Evolutionary conservation across 768 basidiomycete species (phyloP).

Genomic region (Suillus brevipes): DNA sequence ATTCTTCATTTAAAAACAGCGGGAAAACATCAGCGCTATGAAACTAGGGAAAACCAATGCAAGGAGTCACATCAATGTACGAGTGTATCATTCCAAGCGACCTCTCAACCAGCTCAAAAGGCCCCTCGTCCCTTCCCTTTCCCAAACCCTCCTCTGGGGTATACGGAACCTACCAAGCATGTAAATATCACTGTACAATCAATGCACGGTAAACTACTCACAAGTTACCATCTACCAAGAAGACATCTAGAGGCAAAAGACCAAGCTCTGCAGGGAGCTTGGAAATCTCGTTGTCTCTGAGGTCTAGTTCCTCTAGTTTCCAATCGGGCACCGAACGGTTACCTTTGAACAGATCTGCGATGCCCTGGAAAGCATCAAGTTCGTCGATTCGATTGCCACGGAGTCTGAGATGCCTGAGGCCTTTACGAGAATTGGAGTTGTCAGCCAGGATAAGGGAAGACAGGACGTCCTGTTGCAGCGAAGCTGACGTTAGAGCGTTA

Average conservation of each 20-base stretch:
- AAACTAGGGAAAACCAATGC: not conserved
- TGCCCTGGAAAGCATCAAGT: slow-evolving; percentile 58
- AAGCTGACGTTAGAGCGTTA: slow-evolving; percentile 59
- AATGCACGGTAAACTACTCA: slow-evolving; percentile 39
- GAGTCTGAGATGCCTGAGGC: slow-evolving; percentile 60
- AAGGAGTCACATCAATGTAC: not conserved
- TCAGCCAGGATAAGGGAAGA: slow-evolving; percentile 51
- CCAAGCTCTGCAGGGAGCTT: slow-evolving; percentile 71
- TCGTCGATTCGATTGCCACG: slow-evolving; percentile 66
- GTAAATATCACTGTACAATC: not conserved
- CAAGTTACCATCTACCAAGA: slow-evolving; percentile 84
- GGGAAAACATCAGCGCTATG: not conserved
- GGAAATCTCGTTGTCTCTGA: slow-evolving; percentile 79
- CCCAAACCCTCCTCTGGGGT: slow-evolving; percentile 80
- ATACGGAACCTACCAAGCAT: slow-evolving; percentile 66
- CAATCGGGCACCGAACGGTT: slow-evolving; percentile 62
- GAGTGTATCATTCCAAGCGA: slow-evolving; percentile 53
- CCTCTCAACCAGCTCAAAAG: slow-evolving; percentile 77
- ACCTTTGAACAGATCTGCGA: slow-evolving; percentile 67
- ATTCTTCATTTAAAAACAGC: not conserved
- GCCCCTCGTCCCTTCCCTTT: slow-evolving; percentile 83
- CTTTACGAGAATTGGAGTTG: not conserved
- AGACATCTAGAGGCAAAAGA: slow-evolving; percentile 73
- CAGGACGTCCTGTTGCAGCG: slow-evolving; percentile 50
- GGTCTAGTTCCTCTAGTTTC: slow-evolving; percentile 80